phyloP scores from a whole-genome alignment of 73 alveolate genomes.

The Diophrys appendiculata region DNA sequence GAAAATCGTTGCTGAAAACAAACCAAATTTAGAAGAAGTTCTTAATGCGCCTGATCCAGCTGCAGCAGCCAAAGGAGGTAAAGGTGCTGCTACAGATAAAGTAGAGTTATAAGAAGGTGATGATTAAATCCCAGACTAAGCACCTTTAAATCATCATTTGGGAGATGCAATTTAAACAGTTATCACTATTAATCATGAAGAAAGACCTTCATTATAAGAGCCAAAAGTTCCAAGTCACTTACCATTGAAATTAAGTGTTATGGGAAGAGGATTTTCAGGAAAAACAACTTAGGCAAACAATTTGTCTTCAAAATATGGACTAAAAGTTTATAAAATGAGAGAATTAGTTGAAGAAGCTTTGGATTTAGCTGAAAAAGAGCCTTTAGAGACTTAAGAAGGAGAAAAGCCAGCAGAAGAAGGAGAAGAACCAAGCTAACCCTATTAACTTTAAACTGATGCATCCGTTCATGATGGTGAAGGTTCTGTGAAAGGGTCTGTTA shows the following conservation, averaged over 20 bases:
- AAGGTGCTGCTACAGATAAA: conserved; percentile 49
- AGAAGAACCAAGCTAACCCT: background rate
- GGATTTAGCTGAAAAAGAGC: conserved; percentile 55
- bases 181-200: conserved; percentile 42
- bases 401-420: conserved; percentile 24
- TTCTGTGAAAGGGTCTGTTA: too few relatives aligned
- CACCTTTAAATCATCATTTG: conserved; percentile 39
- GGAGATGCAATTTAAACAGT: conserved; percentile 61
- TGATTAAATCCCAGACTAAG: conserved; percentile 26
- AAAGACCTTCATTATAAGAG: conserved; percentile 3
- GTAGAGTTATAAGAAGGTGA: conserved; percentile 50
- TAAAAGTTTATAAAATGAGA: conserved; percentile 25
- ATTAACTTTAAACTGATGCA: background rate
- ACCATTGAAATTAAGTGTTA: conserved; percentile 79
- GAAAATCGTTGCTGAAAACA: conserved; percentile 27
- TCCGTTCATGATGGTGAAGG: conserved; percentile 22
- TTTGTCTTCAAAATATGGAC: conserved; percentile 59
- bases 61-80: conserved; percentile 55
- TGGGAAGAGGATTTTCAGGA: conserved; percentile 95
- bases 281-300: conserved; percentile 84
- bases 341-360: conserved; percentile 54
- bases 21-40: conserved; percentile 40
- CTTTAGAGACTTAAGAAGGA: conserved; percentile 2
- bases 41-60: conserved; percentile 36
- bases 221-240: conserved; percentile 60